These are phyloP conservation scores for Melanogaster broomeanus DNA, from an alignment of 768 basidiomycete genomes.

Conservation along the genomic window DNA sequence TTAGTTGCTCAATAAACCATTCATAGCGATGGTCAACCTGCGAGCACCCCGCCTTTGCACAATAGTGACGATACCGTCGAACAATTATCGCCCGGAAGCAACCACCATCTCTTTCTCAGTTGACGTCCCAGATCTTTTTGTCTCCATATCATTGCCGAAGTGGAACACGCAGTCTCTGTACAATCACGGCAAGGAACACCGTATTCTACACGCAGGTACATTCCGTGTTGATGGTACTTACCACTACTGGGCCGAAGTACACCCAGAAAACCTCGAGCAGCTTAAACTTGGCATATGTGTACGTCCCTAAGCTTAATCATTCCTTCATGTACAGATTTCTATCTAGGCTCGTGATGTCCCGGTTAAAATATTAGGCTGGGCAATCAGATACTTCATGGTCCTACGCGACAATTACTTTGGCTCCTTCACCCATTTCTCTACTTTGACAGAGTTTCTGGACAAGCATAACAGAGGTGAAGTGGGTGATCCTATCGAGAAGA, in stretches of 20 bases:
- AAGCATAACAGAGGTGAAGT: slow-evolving; percentile 58
- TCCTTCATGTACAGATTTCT: slow-evolving; percentile 1
- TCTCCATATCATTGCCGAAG: slow-evolving; percentile 72
- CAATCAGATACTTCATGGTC: slow-evolving; percentile 84
- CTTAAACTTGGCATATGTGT: slow-evolving; percentile 70
- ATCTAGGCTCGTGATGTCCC: slow-evolving; percentile 51
- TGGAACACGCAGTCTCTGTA: slow-evolving; percentile 89
- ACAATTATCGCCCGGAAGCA: slow-evolving; percentile 69
- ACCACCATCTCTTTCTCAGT: slow-evolving; percentile 67
- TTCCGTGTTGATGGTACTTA: slow-evolving; percentile 71
- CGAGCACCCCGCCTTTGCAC: slow-evolving; percentile 58
- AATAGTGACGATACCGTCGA: slow-evolving; percentile 61
- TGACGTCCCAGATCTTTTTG: slow-evolving; percentile 54
- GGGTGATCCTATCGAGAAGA: slow-evolving; percentile 81
- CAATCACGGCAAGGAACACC: slow-evolving; percentile 56
- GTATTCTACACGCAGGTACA: slow-evolving; percentile 58
- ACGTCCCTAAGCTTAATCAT: not conserved
- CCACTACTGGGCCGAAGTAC: slow-evolving; percentile 66
- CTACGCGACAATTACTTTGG: slow-evolving; percentile 94
- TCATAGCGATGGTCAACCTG: slow-evolving; percentile 69
- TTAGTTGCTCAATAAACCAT: not conserved
- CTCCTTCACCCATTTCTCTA: slow-evolving; percentile 90
- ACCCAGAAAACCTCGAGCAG: slow-evolving; percentile 75
- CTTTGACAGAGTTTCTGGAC: slow-evolving; percentile 80
- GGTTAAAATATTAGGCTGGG: slow-evolving; percentile 84